Conservation (phyloP, 495 filamentous ascomycete species). For the Entonaema liquescens region DNA sequence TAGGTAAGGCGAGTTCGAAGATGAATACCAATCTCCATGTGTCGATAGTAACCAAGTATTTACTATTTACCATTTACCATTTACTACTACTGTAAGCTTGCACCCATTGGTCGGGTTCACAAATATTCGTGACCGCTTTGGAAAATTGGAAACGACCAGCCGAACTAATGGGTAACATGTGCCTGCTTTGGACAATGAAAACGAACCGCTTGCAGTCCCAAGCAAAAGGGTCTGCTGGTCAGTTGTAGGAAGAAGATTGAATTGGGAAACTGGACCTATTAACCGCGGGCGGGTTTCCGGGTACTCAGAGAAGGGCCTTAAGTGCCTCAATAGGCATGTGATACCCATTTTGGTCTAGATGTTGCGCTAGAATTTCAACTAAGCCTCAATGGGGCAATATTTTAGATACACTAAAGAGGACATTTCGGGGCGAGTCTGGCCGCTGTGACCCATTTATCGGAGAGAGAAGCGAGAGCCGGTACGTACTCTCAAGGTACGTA, state of each 20-base stretch:
- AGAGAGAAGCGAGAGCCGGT: slow-evolving; percentile 29
- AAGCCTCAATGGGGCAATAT: slow-evolving; percentile 13
- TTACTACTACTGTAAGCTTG: background rate
- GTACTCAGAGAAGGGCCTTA: slow-evolving; percentile 33
- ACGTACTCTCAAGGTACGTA: slow-evolving; percentile 19
- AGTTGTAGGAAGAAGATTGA: slow-evolving; percentile 25
- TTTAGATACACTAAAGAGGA: slow-evolving; percentile 30
- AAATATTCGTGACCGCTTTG: slow-evolving; percentile 28
- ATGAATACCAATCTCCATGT: background rate
- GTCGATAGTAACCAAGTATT: background rate
- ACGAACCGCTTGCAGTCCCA: slow-evolving; percentile 37
- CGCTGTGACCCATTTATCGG: slow-evolving; percentile 38
- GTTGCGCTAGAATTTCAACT: slow-evolving; percentile 16
- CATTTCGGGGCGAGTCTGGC: slow-evolving; percentile 42
- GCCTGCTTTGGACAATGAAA: slow-evolving; percentile 37
- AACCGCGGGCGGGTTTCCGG: slow-evolving; percentile 44
- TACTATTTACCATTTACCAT: background rate
- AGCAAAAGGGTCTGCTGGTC: slow-evolving; percentile 42
- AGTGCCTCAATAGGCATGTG: slow-evolving; percentile 44
- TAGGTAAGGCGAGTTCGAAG: background rate
- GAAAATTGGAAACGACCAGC: slow-evolving; percentile 22
- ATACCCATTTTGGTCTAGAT: slow-evolving; percentile 35
- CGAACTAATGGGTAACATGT: slow-evolving; percentile 34
- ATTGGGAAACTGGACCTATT: slow-evolving; percentile 44
- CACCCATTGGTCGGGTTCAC: background rate